Evolutionary conservation across 176 grass and related monocot genomes (phyloP).

Genomic region (Typha latifolia): DNA sequence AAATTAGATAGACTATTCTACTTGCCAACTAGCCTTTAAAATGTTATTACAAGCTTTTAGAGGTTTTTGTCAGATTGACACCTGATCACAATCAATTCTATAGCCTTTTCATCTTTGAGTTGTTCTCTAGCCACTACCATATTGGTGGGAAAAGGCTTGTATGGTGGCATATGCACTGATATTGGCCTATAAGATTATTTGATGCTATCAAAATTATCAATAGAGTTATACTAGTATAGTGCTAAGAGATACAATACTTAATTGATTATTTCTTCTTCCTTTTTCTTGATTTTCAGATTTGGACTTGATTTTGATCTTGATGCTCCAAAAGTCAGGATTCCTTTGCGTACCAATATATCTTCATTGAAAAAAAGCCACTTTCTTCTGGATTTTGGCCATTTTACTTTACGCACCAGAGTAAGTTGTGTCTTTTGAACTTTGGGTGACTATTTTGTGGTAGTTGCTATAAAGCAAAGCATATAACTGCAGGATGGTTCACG

Average conservation of each 20-base stretch:
- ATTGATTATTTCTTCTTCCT: conserved; percentile 8
- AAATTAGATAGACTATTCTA: too few relatives aligned
- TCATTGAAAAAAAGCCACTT: conserved; percentile 39
- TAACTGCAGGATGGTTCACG: conserved; percentile 45
- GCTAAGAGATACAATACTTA: too few relatives aligned
- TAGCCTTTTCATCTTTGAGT: too few relatives aligned
- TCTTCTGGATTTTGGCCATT: conserved; percentile 98
- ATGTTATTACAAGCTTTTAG: too few relatives aligned
- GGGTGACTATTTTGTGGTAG: conserved; percentile 24
- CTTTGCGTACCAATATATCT: conserved; percentile 35
- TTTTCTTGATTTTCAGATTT: conserved; percentile 48
- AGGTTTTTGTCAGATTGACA: too few relatives aligned
- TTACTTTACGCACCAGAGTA: conserved; percentile 83
- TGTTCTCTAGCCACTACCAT: too few relatives aligned
- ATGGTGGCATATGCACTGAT: not conserved
- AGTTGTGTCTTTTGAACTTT: conserved; percentile 24
- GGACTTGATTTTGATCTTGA: conserved; percentile 94
- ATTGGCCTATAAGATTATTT: too few relatives aligned
- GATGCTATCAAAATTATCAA: too few relatives aligned
- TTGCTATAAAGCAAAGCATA: conserved; percentile 12
- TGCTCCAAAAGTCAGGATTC: conserved; percentile 95
- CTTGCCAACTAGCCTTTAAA: too few relatives aligned
- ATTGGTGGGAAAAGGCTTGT: too few relatives aligned
- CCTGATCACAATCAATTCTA: too few relatives aligned
- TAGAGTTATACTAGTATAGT: too few relatives aligned